These are phyloP conservation scores for Petunia secreta DNA, from an alignment of 257 asterid species.

Conservation along the genomic window DNA sequence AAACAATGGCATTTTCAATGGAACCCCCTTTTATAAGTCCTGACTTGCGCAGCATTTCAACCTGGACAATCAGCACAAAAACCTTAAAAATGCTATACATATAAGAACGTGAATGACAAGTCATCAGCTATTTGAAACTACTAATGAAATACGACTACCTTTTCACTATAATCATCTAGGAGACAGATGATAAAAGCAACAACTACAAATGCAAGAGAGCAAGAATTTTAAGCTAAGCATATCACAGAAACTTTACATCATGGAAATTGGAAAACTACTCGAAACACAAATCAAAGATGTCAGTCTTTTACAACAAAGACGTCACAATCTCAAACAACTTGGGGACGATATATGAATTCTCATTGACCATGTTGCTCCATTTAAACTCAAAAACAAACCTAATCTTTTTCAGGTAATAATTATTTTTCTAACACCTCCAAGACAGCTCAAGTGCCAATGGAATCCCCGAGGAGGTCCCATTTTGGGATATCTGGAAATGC, in stretches of 20 bases:
- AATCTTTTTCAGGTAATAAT: no score
- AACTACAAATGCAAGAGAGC: not conserved
- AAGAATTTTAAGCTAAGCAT: not conserved
- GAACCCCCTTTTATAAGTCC: conserved; percentile 92
- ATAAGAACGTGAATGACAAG: conserved; percentile 4
- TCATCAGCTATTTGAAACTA: not conserved
- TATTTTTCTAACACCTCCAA: not conserved
- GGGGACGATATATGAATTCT: no score
- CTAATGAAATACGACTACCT: not conserved
- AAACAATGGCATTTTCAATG: conserved; percentile 69
- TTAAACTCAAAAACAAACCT: no score
- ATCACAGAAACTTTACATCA: not conserved
- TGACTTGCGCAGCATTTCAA: conserved; percentile 66
- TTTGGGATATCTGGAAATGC: not conserved
- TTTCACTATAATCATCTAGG: not conserved
- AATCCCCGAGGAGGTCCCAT: not conserved
- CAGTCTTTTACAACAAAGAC: not conserved
- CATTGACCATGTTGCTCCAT: no score
- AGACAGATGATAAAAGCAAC: not conserved
- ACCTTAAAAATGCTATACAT: not conserved
- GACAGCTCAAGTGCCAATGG: not conserved
- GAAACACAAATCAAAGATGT: not conserved
- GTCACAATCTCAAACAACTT: no score
- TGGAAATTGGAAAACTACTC: no score
- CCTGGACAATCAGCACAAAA: conserved; percentile 46